phyloP scores from a whole-genome alignment of 148 eudicot genomes.

The Fagopyrum esculentum region DNA sequence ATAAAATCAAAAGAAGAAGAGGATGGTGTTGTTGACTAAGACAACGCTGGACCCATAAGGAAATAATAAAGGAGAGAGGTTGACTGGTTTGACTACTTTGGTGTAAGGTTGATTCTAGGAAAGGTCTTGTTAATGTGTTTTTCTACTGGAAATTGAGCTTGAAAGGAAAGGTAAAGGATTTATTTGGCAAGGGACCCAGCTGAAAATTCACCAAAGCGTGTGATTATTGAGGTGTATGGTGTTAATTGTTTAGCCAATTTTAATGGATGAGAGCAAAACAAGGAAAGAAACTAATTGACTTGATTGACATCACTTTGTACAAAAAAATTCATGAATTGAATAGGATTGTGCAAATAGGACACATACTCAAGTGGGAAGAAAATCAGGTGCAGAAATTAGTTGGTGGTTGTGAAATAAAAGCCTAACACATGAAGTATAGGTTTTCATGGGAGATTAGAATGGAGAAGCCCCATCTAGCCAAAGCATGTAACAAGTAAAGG shows the following conservation, averaged over 20 bases:
- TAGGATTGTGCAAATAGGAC: background rate
- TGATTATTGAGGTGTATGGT: no score
- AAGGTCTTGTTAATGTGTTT: background rate
- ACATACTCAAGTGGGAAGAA: background rate
- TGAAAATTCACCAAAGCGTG: background rate
- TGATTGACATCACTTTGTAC: background rate
- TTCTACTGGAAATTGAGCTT: background rate
- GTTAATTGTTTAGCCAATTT: background rate
- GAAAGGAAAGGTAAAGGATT: background rate
- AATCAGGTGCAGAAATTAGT: background rate
- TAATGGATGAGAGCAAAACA: background rate
- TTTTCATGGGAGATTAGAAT: background rate
- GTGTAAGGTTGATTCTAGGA: background rate
- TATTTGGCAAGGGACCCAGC: slow-evolving; percentile 1
- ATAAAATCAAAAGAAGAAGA: background rate
- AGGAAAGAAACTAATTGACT: background rate
- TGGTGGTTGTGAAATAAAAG: background rate
- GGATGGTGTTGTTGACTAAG: background rate
- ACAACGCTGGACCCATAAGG: background rate
- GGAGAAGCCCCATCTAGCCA: no score
- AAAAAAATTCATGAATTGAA: background rate
- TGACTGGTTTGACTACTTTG: slow-evolving; percentile 1
- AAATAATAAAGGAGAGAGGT: background rate
- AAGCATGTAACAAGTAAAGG: background rate
- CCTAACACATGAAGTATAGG: background rate